A percentile compares a stretch with the other conserved stretches of the same genome.
These are phyloP conservation scores for Penicillium brevicompactum DNA, from an alignment of 2,329 filamentous ascomycete genomes.

Conservation along the genomic window DNA sequence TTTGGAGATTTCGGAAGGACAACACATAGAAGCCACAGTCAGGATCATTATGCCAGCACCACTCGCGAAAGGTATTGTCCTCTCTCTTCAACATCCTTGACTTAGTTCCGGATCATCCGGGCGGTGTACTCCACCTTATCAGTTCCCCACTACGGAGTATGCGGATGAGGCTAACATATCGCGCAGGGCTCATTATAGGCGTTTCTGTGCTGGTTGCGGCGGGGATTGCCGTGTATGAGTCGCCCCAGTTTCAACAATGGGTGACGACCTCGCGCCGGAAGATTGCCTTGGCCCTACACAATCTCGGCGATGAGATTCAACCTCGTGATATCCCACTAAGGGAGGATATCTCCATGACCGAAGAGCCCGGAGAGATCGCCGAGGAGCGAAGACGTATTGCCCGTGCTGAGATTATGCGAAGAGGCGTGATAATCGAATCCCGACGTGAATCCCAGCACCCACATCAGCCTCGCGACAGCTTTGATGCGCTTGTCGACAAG, in stretches of 20 bases:
- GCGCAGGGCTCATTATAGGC: slow-evolving; percentile 62
- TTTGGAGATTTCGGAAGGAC: not conserved
- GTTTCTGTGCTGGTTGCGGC: slow-evolving; percentile 64
- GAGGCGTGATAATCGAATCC: slow-evolving; percentile 44
- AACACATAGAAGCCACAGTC: not conserved
- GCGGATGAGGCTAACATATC: slow-evolving; percentile 19
- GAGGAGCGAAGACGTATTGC: slow-evolving; percentile 47
- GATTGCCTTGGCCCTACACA: slow-evolving; percentile 61
- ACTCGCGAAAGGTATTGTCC: slow-evolving; percentile 49
- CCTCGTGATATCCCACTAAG: slow-evolving; percentile 39
- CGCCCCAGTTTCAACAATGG: slow-evolving; percentile 65
- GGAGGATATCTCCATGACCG: slow-evolving; percentile 52
- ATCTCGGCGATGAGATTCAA: slow-evolving; percentile 62
- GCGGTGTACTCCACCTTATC: slow-evolving; percentile 34
- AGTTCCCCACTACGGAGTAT: slow-evolving; percentile 15
- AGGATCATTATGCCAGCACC: slow-evolving; percentile 47
- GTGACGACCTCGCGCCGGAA: slow-evolving; percentile 63
- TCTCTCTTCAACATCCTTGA: not conserved
- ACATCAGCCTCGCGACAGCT: slow-evolving; percentile 31
- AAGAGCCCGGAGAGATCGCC: slow-evolving; percentile 47
- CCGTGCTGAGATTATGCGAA: slow-evolving; percentile 49
- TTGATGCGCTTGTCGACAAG: slow-evolving; percentile 50
- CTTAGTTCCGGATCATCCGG: slow-evolving; percentile 15
- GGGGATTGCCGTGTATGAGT: slow-evolving; percentile 65
- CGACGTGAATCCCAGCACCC: slow-evolving; percentile 30